These are phyloP conservation scores for Yamadazyma ubonensis DNA, from an alignment of 805 yeast species.

Conservation along the genomic window DNA sequence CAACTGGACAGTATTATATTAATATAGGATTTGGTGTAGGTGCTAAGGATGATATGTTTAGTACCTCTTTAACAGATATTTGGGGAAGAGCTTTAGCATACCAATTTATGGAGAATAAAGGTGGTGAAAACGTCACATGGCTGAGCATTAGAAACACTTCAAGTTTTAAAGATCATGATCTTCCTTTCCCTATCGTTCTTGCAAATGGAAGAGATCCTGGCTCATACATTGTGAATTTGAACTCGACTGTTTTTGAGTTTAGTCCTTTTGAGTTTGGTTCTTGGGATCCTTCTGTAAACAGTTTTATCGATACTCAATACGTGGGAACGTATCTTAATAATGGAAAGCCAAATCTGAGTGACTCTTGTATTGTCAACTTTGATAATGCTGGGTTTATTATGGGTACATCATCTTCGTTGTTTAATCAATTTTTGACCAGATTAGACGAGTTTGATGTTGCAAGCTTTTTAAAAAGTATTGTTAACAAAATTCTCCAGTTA, in stretches of 20 bases:
- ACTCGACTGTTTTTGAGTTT: conserved; percentile 59
- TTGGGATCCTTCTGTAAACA: conserved; percentile 39
- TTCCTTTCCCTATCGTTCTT: conserved; percentile 42
- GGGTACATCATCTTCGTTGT: conserved; percentile 41
- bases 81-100: conserved; percentile 41
- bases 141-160: conserved; percentile 12
- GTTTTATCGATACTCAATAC: conserved; percentile 30
- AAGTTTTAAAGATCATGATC: conserved; percentile 46
- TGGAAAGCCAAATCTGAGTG: conserved; percentile 18
- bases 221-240: conserved; percentile 51
- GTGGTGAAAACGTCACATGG: conserved; percentile 26
- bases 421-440: conserved; percentile 29
- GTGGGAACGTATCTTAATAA: conserved; percentile 27
- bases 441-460: conserved; percentile 20
- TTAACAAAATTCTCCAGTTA: conserved; percentile 23
- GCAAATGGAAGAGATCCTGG: conserved; percentile 66
- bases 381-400: conserved; percentile 41
- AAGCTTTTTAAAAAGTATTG: conserved; percentile 22
- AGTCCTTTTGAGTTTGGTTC: conserved; percentile 42
- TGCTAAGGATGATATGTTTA: conserved; percentile 34
- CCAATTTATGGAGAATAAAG: conserved; percentile 28
- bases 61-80: conserved; percentile 34
- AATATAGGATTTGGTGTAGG: conserved; percentile 18
- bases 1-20: conserved; percentile 51
- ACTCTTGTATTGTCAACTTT: conserved; percentile 27